A percentile compares a stretch with the other conserved stretches of the same genome.
Conservation (phyloP, 352 stramenopile species). For the Pythium utonaiense region DNA sequence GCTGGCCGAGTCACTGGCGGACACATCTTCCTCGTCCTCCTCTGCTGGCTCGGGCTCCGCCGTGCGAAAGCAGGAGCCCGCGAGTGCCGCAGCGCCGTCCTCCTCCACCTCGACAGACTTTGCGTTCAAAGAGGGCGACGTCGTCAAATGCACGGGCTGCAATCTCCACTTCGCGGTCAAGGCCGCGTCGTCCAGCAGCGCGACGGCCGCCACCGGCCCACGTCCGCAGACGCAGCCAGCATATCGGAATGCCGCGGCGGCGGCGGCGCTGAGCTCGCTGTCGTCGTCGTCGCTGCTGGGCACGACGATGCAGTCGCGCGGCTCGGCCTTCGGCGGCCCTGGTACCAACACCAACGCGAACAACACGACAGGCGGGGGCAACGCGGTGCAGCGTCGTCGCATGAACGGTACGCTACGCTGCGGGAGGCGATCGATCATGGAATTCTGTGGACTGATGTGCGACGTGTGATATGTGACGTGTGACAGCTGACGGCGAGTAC, state of each 20-base stretch:
- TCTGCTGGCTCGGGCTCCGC: conserved; percentile 5
- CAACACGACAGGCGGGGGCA: background rate
- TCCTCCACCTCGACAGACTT: background rate
- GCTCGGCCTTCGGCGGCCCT: conserved; percentile 29
- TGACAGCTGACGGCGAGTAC: conserved; percentile 59
- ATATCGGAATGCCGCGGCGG: conserved; percentile 62
- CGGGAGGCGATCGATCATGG: too few relatives aligned
- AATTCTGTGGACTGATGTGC: background rate
- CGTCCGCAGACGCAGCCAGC: conserved; percentile 23
- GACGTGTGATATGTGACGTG: background rate
- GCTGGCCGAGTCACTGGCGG: conserved; percentile 34
- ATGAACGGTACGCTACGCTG: conserved; percentile 62
- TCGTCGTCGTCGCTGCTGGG: conserved; percentile 45
- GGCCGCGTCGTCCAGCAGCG: conserved; percentile 20
- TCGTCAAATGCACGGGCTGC: conserved; percentile 71
- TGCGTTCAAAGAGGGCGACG: conserved; percentile 71
- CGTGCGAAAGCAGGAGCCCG: conserved; percentile 10
- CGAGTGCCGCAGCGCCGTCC: background rate
- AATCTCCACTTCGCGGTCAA: conserved; percentile 76
- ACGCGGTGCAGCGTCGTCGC: conserved; percentile 25
- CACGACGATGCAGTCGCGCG: conserved; percentile 42
- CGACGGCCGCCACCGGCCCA: conserved; percentile 3
- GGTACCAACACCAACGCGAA: background rate
- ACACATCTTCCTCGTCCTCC: background rate
- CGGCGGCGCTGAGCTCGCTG: conserved; percentile 61